Evolutionary conservation across 164 flowering plant genomes (phyloP), one percentile per base, ranked within the genome.

Genomic region (Hamamelis virginiana): DNA sequence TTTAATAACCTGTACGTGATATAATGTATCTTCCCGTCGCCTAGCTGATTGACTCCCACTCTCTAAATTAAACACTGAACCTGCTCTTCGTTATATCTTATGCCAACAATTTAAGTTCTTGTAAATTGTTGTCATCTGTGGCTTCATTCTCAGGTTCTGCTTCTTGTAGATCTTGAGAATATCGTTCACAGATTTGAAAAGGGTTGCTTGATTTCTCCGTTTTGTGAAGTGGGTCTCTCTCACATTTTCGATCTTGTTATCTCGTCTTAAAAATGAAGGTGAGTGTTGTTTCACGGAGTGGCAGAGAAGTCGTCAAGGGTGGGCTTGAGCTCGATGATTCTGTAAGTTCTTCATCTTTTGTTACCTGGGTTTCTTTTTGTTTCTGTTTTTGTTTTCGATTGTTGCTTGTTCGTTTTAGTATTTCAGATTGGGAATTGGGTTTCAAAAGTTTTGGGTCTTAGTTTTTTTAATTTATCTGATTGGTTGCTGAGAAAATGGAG

Each of bases 291-390:
- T 82, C 91, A 1, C 77, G 89, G 18, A 84, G 86, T 60, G 89
- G 87, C 16, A 74, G 84, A 70, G 89, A 87, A 21, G 70, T 87
- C 64, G 60, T 84, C 64, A 82, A 84, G 78, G 91, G 91, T 18
- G 87, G 87, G 44, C 65, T 84, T 65, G 85, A 85, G 63, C 84
- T 87, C 69, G 62, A 62, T 62, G 83, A 81, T 66, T 74, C 81
- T 46, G 89, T 87, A 75, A 27, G 76, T 48, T 64, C 41, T 2
- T 33, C 41, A 52, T 70, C 18, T 48, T 25, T 16, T 9, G 2
- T 44, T 63, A 4, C 56, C 11, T 9, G 9, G 43, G 33, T 41
- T 38, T 12, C 16, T 0, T 28, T 22, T 38, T 47, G 19, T 14
- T 55, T 41, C 18, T 3, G 3, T 61, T 11, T 28, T 19, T 16